A percentile compares a stretch with the other conserved stretches of the same genome.
phyloP scores from a whole-genome alignment of 2,329 filamentous ascomycete genomes.

The Exophiala bonariae region DNA sequence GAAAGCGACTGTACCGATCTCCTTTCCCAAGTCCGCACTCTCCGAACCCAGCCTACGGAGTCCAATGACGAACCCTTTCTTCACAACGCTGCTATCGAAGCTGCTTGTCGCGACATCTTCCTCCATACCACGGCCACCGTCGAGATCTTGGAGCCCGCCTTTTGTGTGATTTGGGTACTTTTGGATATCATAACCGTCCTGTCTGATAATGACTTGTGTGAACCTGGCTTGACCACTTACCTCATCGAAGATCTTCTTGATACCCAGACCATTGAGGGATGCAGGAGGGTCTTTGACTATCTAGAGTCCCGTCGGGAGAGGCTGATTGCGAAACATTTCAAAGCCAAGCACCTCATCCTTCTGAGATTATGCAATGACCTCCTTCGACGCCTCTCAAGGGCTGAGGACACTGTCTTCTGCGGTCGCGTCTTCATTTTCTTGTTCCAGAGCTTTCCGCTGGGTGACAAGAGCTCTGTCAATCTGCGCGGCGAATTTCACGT shows the following conservation, averaged over 20 bases:
- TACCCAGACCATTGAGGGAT: conserved; percentile 90
- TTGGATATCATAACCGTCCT: conserved; percentile 88
- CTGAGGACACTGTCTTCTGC: conserved; percentile 96
- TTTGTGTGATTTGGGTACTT: conserved; percentile 87
- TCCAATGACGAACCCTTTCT: conserved; percentile 42
- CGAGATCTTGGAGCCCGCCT: conserved; percentile 73
- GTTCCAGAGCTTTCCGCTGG: conserved; percentile 95
- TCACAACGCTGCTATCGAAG: conserved; percentile 72
- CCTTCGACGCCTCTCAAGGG: conserved; percentile 86
- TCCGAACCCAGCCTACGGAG: conserved; percentile 8
- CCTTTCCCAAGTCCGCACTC: conserved; percentile 12
- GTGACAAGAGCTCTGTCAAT: conserved; percentile 97
- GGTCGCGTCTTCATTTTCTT: conserved; percentile 97
- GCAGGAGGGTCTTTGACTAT: conserved; percentile 89
- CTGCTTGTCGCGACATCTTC: conserved; percentile 78
- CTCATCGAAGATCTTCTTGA: conserved; percentile 93
- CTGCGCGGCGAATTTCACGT: conserved; percentile 92
- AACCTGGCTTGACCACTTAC: conserved; percentile 81
- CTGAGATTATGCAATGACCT: conserved; percentile 95
- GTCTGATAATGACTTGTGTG: conserved; percentile 71
- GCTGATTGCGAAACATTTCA: conserved; percentile 76
- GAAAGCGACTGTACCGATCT: conserved; percentile 26
- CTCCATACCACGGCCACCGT: conserved; percentile 72
- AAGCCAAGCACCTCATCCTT: conserved; percentile 78
- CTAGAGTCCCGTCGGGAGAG: conserved; percentile 89